Conservation (phyloP, 2,329 filamentous ascomycete genomes). For the Aspergillus sp. region DNA sequence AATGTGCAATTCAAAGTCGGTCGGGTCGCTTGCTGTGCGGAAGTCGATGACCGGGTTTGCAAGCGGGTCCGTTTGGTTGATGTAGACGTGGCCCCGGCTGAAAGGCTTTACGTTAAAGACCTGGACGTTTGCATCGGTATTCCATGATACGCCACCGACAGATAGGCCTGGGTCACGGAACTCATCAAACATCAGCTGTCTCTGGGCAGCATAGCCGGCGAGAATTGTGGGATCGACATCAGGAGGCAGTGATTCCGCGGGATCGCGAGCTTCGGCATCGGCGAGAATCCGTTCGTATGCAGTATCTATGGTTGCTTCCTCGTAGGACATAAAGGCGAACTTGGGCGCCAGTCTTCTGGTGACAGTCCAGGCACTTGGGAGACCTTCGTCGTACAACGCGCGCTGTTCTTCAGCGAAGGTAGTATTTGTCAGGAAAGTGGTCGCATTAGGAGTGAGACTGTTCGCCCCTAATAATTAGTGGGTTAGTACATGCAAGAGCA, state of each 20-base stretch:
- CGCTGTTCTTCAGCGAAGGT: background rate
- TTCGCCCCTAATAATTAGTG: background rate
- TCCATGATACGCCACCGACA: background rate
- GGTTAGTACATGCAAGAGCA: background rate
- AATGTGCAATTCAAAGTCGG: background rate
- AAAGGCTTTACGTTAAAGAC: constrained; percentile 1
- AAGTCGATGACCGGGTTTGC: background rate
- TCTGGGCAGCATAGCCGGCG: background rate
- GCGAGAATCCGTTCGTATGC: background rate
- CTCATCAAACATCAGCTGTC: background rate
- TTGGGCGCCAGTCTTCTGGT: background rate
- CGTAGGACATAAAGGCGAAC: constrained; percentile 1
- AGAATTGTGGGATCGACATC: background rate
- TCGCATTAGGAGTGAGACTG: background rate
- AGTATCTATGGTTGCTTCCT: background rate
- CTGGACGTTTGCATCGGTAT: background rate
- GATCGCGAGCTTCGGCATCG: background rate
- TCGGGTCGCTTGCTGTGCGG: background rate
- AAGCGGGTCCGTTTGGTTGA: background rate
- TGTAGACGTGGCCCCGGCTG: background rate
- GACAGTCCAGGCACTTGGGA: constrained; percentile 1
- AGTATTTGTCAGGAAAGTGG: background rate
- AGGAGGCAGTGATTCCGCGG: background rate
- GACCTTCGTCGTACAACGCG: background rate
- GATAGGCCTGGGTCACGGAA: background rate